Conservation (phyloP, 805 yeast species). For the Wickerhamiella alocasiicola region DNA sequence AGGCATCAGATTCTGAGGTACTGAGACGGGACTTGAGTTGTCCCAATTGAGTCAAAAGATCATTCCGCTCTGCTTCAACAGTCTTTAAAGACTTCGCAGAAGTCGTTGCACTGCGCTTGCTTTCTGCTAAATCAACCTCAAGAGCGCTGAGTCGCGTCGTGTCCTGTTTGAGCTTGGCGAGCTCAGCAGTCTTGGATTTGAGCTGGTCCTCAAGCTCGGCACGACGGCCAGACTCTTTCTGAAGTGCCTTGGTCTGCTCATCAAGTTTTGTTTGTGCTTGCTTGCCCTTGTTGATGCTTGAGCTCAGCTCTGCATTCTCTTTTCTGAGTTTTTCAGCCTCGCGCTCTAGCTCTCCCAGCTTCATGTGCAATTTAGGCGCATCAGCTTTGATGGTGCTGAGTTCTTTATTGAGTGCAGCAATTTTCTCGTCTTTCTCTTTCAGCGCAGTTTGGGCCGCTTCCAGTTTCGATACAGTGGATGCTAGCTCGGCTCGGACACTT, state of each 20-base stretch:
- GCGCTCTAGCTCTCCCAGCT: slow-evolving; percentile 3
- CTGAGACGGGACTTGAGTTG: slow-evolving; percentile 12
- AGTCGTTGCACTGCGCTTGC: slow-evolving; percentile 4
- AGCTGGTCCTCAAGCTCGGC: not conserved
- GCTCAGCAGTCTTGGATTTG: slow-evolving; percentile 8
- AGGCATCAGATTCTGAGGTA: slow-evolving; percentile 11
- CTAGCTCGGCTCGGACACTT: too few species aligned
- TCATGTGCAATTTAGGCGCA: not conserved
- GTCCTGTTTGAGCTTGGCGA: not conserved
- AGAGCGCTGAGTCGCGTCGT: slow-evolving; percentile 14
- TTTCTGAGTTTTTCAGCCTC: not conserved
- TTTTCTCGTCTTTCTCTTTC: slow-evolving; percentile 11
- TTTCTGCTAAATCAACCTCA: slow-evolving; percentile 2
- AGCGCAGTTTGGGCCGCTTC: slow-evolving; percentile 1
- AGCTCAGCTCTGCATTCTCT: not conserved
- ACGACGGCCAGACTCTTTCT: slow-evolving; percentile 25
- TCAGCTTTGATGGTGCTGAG: not conserved
- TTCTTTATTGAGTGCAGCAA: slow-evolving; percentile 6
- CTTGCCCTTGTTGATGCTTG: too few species aligned
- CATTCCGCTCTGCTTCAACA: slow-evolving; percentile 17
- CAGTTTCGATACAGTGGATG: too few species aligned
- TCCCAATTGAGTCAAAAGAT: slow-evolving; percentile 14
- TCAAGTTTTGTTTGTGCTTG: not conserved
- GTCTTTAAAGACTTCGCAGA: not conserved
- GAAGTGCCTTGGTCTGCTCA: slow-evolving; percentile 12